Evolutionary conservation across 1,284 basidiomycete species (phyloP).

Genomic region (Cystobasidium sp.): DNA sequence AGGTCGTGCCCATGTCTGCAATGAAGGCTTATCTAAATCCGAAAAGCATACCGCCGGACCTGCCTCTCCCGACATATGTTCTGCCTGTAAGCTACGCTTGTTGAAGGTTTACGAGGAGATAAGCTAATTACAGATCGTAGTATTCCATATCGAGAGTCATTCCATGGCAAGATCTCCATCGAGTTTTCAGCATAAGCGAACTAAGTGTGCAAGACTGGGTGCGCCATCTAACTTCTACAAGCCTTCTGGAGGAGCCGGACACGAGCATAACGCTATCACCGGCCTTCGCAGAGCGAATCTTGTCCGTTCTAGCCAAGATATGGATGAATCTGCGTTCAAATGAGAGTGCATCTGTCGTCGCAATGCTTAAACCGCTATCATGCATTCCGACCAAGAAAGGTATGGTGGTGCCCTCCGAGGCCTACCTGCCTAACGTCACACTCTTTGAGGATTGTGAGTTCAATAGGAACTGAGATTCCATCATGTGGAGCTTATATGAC

Average conservation of each 20-base stretch:
- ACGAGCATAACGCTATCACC: slow-evolving; percentile 72
- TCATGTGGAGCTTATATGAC: slow-evolving; percentile 61
- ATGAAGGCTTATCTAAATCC: slow-evolving; percentile 78
- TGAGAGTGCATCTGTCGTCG: slow-evolving; percentile 66
- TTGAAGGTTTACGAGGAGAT: background rate
- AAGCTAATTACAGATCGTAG: background rate
- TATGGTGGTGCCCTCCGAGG: slow-evolving; percentile 65
- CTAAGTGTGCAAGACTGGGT: slow-evolving; percentile 79
- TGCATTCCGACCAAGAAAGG: slow-evolving; percentile 66
- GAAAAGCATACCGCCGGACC: slow-evolving; percentile 74
- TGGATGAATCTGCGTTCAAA: slow-evolving; percentile 73
- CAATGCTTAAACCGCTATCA: slow-evolving; percentile 66
- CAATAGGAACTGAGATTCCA: background rate
- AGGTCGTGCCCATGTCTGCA: slow-evolving; percentile 70
- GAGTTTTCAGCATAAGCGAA: slow-evolving; percentile 72
- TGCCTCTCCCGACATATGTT: slow-evolving; percentile 77
- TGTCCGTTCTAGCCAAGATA: slow-evolving; percentile 71
- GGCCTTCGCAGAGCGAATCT: slow-evolving; percentile 79
- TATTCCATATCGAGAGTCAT: slow-evolving; percentile 69
- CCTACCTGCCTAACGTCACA: slow-evolving; percentile 87
- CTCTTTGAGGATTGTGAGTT: slow-evolving; percentile 73
- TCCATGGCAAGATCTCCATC: slow-evolving; percentile 53
- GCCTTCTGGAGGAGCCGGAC: slow-evolving; percentile 62
- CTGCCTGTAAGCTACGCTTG: slow-evolving; percentile 62
- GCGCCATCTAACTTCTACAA: slow-evolving; percentile 65